Evolutionary conservation across 495 filamentous ascomycete species (phyloP).

Genomic region (Penicillium macrosclerotiorum): DNA sequence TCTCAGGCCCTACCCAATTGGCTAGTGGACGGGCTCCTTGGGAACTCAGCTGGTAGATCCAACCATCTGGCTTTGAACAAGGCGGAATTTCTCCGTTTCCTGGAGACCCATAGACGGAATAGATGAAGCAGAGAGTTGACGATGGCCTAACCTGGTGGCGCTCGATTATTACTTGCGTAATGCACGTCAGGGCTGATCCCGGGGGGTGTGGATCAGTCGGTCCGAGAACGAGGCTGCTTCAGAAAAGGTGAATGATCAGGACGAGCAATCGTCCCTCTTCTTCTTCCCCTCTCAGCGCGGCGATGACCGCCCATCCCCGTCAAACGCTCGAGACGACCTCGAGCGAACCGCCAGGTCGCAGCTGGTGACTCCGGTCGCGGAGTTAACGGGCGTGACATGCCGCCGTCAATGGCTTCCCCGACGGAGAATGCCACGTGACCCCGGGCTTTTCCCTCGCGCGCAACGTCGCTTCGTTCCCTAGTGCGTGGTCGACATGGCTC

Average conservation of each 20-base stretch:
- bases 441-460: slow-evolving; percentile 5
- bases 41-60: too few species aligned
- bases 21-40: too few species aligned
- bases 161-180: not conserved
- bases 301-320: too few species aligned
- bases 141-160: not conserved
- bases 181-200: slow-evolving; percentile 2
- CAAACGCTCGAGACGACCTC: not conserved
- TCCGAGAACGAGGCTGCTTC: too few species aligned
- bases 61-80: too few species aligned
- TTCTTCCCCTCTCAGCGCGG: not conserved
- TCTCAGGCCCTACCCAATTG: too few species aligned
- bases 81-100: too few species aligned
- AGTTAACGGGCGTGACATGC: not conserved
- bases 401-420: not conserved
- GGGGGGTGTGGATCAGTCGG: not conserved
- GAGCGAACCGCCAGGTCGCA: not conserved
- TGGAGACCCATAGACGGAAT: too few species aligned
- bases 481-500: slow-evolving; percentile 25
- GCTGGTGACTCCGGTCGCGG: not conserved
- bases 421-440: slow-evolving; percentile 6
- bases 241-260: too few species aligned
- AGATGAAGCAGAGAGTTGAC: not conserved
- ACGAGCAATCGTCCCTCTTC: too few species aligned
- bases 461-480: slow-evolving; percentile 4